Base-by-base conservation (phyloP, 768 basidiomycete genomes). In the Candolleomyces eurysporus region DNA sequence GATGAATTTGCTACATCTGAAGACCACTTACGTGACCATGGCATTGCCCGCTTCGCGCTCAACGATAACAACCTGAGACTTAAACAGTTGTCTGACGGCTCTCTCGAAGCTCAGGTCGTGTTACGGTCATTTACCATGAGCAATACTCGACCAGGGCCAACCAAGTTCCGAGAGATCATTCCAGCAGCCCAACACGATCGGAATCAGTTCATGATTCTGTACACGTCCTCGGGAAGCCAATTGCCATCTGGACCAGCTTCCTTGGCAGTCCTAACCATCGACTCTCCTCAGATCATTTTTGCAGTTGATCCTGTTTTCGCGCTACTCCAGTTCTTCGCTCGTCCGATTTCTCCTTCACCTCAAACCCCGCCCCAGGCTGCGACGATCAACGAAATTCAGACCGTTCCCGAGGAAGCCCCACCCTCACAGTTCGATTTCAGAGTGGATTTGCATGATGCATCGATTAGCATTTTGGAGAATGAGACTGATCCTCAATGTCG, bases 181-280 rank as follows among this genome's bases (percentile, higher is more conserved):
- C 96, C 97, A 13, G 89, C 94, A 5, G 90, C 93, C 14, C 84
- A 88, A 60, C 94, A 97, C 66, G 84, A 89, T 61, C 80, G 91
- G 55, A 95, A 96, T 62, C 94, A 97, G 68, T 90, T 98, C 70
- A 97, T 96, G 92, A 70, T 97, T 17, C 82, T 97, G 36, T 98
- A 92, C 72, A 92, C 92, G 2, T 83, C 83, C 65, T 82, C 93
- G 11, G 88, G 89, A 16, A 86, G 86, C 0, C 48, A 70, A 9
- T 76, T 81, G 55, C 70, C 76, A 19, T n/a, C 54, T 17, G 54
- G 54, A 43, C 7, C 54, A 21, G 79, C 86, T 42, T 79, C 91
- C 4, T 79, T 94, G n/a, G 89, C 87, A 6, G 82, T 98, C 59
- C 77, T 96, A 39, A 94, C 92, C 0, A 80, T 99, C 31, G 97